A percentile compares a stretch with the other conserved stretches of the same genome.
Evolutionary conservation across 2,329 filamentous ascomycete genomes (phyloP).

Genomic region (Cladosporium sp.): DNA sequence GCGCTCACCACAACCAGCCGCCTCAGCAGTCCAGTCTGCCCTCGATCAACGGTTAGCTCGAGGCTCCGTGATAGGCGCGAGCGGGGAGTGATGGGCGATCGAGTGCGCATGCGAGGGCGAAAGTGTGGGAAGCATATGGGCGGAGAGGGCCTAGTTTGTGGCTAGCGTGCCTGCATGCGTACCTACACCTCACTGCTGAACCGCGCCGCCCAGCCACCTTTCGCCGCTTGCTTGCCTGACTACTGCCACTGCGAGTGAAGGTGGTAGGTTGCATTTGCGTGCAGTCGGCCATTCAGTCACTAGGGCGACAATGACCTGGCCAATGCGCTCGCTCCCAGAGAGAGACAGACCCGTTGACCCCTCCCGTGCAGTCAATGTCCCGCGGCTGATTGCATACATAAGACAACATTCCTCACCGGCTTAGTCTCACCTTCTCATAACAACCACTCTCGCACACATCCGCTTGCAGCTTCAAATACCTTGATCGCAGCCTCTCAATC

Average conservation of each 20-base stretch:
- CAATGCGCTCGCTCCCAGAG: conserved; percentile 1
- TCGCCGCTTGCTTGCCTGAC: background rate
- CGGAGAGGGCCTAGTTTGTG: conserved; percentile 8
- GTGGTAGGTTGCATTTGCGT: background rate
- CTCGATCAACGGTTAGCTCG: conserved; percentile 10
- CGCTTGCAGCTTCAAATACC: conserved; percentile 13
- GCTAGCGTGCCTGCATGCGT: conserved; percentile 7
- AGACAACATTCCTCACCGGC: conserved; percentile 14
- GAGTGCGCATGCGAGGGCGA: conserved; percentile 8
- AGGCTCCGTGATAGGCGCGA: conserved; percentile 16
- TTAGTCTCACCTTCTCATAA: conserved; percentile 8
- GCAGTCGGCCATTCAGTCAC: background rate
- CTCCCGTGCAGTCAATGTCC: conserved; percentile 14
- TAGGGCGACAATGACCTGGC: conserved; percentile 14
- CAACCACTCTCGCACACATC: conserved; percentile 11
- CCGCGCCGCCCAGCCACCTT: conserved; percentile 10
- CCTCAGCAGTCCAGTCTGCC: background rate
- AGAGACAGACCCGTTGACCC: background rate
- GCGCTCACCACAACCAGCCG: conserved; percentile 8
- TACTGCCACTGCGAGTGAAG: background rate
- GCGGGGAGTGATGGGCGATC: conserved; percentile 11
- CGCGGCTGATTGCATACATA: conserved; percentile 7
- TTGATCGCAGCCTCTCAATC: background rate
- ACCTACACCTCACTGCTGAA: conserved; percentile 7
- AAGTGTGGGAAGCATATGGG: conserved; percentile 9